Evolutionary conservation across 305 asterid genomes (phyloP).

Genomic region (Fraxinus dipetala): DNA sequence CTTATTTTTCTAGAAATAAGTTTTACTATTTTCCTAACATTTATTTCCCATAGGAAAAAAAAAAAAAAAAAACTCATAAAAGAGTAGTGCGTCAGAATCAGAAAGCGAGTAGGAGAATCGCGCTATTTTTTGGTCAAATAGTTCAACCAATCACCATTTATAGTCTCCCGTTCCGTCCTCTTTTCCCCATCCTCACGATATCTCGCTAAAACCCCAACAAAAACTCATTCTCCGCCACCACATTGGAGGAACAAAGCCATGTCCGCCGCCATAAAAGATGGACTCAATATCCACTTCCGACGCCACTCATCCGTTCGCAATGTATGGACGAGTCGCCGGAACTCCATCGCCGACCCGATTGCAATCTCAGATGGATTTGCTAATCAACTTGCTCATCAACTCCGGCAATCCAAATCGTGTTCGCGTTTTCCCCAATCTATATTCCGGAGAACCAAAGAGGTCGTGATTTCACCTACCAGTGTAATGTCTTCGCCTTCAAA

Average conservation of each 20-base stretch:
- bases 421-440: slow-evolving; percentile 43
- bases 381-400: slow-evolving; percentile 16
- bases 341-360: background rate
- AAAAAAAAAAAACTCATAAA: too few species aligned
- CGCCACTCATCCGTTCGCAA: background rate
- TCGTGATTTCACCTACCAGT: slow-evolving; percentile 30
- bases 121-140: background rate
- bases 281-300: background rate
- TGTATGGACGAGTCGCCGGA: background rate
- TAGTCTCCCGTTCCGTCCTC: background rate
- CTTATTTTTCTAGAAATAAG: too few species aligned
- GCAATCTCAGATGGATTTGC: slow-evolving; percentile 15
- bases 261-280: background rate
- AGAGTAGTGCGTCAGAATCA: background rate
- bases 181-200: background rate
- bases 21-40: too few species aligned
- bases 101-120: background rate
- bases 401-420: slow-evolving; percentile 39
- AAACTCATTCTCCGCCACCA: background rate
- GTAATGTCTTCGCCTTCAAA: slow-evolving; percentile 25
- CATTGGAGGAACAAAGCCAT: background rate
- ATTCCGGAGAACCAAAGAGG: slow-evolving; percentile 31
- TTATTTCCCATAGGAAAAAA: too few species aligned
- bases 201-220: background rate
- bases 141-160: background rate